These are phyloP conservation scores for Wickerhamomyces hampshirensis DNA, from an alignment of 805 yeast genomes.

Conservation along the genomic window DNA sequence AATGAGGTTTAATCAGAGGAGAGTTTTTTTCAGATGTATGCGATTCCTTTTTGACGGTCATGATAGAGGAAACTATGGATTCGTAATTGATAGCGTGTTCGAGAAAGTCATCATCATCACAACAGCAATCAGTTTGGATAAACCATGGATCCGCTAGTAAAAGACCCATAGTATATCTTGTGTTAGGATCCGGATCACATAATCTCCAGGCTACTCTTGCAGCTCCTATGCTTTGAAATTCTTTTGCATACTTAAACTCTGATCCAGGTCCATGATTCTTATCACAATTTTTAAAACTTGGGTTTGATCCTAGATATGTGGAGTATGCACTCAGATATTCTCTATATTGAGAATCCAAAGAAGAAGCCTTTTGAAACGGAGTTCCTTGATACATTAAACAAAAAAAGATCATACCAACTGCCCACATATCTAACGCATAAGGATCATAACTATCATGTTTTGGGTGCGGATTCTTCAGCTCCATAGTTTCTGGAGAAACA, in stretches of 20 bases:
- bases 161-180: conserved; percentile 50
- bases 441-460: conserved; percentile 48
- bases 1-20: conserved; percentile 15
- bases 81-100: conserved; percentile 4
- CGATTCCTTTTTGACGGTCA: not conserved
- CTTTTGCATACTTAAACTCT: conserved; percentile 66
- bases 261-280: conserved; percentile 60
- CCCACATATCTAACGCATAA: conserved; percentile 67
- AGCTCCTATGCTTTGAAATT: conserved; percentile 51
- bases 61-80: conserved; percentile 1
- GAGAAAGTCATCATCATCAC: conserved; percentile 36
- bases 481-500: conserved; percentile 72
- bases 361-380: conserved; percentile 53
- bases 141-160: conserved; percentile 66
- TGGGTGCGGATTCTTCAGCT: conserved; percentile 34
- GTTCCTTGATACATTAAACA: conserved; percentile 51
- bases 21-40: conserved; percentile 6
- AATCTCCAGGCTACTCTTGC: conserved; percentile 72
- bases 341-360: conserved; percentile 45
- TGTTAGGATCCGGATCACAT: conserved; percentile 54
- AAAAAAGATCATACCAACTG: conserved; percentile 64
- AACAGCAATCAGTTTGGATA: conserved; percentile 51
- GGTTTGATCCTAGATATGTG: conserved; percentile 34
- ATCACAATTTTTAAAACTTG: conserved; percentile 42
- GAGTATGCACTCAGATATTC: conserved; percentile 50